These are phyloP conservation scores for Mortierella sp. DNA, from an alignment of 371 early-diverging fungal species.

Conservation along the genomic window DNA sequence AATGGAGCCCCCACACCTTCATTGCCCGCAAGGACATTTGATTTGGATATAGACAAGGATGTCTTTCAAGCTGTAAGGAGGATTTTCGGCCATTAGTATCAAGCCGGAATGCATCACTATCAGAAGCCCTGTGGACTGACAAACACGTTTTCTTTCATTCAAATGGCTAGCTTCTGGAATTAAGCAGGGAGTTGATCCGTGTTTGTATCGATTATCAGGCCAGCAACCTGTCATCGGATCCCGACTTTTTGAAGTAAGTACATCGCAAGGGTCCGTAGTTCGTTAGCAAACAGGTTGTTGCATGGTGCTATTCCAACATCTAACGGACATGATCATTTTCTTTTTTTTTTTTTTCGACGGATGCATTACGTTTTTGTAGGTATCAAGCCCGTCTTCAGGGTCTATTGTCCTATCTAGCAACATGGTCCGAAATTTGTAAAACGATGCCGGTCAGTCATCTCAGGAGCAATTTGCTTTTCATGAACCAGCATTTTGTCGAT, in stretches of 20 bases:
- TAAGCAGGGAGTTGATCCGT: slow-evolving; percentile 44
- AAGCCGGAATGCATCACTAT: not conserved
- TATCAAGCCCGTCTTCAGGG: slow-evolving; percentile 49
- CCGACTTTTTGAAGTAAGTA: slow-evolving; percentile 37
- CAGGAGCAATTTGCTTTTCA: not conserved
- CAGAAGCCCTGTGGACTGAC: not conserved
- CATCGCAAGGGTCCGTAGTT: no score
- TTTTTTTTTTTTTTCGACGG: not conserved
- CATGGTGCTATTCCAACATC: not conserved
- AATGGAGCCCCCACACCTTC: slow-evolving; percentile 13
- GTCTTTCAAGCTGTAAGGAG: slow-evolving; percentile 45
- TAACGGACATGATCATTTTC: not conserved
- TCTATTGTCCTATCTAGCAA: slow-evolving; percentile 48
- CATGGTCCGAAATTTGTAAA: slow-evolving; percentile 48
- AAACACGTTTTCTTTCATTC: not conserved
- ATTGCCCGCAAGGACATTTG: slow-evolving; percentile 8
- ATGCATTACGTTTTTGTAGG: slow-evolving; percentile 2
- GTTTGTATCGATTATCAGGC: slow-evolving; percentile 52
- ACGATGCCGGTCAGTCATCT: slow-evolving; percentile 25
- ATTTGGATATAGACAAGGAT: slow-evolving; percentile 43
- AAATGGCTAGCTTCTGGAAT: slow-evolving; percentile 25
- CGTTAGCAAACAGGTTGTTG: no score
- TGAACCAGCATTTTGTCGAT: no score
- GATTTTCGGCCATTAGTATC: no score
- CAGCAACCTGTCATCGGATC: slow-evolving; percentile 22